phyloP scores from a whole-genome alignment of 2,329 filamentous ascomycete genomes.

The Cryphonectria carpinicola region DNA sequence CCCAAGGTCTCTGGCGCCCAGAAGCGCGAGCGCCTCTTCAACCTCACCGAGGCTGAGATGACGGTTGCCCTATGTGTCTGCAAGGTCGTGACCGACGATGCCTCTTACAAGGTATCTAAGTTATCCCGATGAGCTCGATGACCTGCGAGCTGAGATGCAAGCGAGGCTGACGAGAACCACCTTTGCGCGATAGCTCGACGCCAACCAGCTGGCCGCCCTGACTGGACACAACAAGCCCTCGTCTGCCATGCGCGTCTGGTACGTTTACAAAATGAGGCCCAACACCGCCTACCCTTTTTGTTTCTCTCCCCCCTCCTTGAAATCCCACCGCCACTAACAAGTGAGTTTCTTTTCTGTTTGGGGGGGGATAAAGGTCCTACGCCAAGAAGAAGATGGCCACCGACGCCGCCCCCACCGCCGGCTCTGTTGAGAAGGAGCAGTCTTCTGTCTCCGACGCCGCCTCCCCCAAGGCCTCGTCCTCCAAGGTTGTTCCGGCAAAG shows the following conservation, averaged over 20 bases:
- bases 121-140: background rate
- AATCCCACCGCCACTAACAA: background rate
- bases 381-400: conserved; percentile 3
- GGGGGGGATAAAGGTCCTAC: background rate
- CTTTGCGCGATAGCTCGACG: background rate
- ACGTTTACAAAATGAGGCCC: background rate
- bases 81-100: conserved; percentile 3
- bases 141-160: too few relatives aligned
- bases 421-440: background rate
- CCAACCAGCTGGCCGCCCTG: conserved; percentile 9
- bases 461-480: background rate
- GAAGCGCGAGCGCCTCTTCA: background rate
- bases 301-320: background rate
- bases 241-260: conserved; percentile 18
- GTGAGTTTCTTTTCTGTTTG: background rate
- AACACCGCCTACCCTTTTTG: background rate
- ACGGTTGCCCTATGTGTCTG: conserved; percentile 3
- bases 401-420: too few relatives aligned
- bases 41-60: conserved; percentile 5
- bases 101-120: conserved; percentile 5
- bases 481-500: conserved; percentile 1
- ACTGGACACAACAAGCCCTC: conserved; percentile 14
- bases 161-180: background rate
- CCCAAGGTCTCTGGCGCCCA: background rate
- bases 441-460: background rate